Evolutionary conservation across 208 protist species (phyloP), one percentile per base, ranked within the genome.

Genomic region (Leishmania aethiopica): DNA sequence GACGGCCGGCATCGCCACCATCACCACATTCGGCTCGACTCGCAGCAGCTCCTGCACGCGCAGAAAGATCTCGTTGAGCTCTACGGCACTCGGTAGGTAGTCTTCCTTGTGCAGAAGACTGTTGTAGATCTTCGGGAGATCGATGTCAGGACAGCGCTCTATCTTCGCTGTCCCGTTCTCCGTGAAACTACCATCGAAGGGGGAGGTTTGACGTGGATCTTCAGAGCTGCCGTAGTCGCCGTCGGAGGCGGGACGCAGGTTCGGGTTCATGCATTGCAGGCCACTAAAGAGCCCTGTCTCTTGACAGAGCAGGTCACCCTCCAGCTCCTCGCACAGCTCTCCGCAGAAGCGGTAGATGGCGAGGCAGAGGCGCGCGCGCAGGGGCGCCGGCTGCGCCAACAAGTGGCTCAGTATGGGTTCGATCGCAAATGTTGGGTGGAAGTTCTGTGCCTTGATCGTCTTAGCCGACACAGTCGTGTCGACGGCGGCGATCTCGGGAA

Each of bases 21-120:
- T 90, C 81, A 99, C 91, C 75, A 99, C 97, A n/a, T 98, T 97
- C 55, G 98, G 98, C 85, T 99, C 97, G 0, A 89, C 73, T 53
- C 98, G 98, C 60, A 99, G 84, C 37, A 98, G n/a, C 51, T 91
- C 85, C 42, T 85, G 87, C 62, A 88, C 88, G n/a, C 92, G 90
- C 69, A 88, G 78, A 28, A 97, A 71, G 47, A 98, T 91, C 69
- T 94, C 90, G 40, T 88, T 80, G 84, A 98, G 83, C 83, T 98
- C 96, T 70, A 86, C 87, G 66, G 95, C 88, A 25, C 80, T 89
- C 1, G 94, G 94, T 59, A 97, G 67, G 85, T 92, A 95, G 32
- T 83, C 79, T 25, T 79, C 72, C 49, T 75, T 88, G 55, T 83
- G 71, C 3, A 96, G 78, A 8, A 97, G 86, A 22, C 87, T 74